Base-by-base conservation (phyloP, 306 rosid genomes). In the Prinsepia uniflora region DNA sequence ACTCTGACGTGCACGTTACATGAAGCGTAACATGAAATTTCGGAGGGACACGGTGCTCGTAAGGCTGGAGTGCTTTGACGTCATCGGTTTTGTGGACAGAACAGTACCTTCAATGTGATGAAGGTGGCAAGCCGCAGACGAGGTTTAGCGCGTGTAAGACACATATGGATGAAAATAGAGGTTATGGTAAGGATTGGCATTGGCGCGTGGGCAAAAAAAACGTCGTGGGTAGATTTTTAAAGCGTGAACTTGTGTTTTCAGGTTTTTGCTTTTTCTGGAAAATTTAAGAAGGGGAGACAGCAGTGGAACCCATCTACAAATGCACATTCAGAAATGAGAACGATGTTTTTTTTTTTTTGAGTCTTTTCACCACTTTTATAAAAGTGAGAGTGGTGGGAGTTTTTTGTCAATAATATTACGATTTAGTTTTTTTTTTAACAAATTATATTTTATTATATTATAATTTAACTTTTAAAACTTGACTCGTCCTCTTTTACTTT, bases 241-340 rank as follows among this genome's bases (percentile, higher is more conserved):
- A 5, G 2, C 6, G 18, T 10, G 18, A 0, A 22, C 6, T 24
- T 34, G 11, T 36, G 7, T 10, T 20, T 15, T 0, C 13, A 45
- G 30, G 46, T 10, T 59, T 30, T 63, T 75, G 67, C 84, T 76
- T 44, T 49, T 71, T 80, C 18, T 71, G 61, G 84, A 64, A 80
- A 75, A 52, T 70, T 80, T 75, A 66, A 71, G 75, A 74, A 49
- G 64, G 7, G 44, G 44, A 19, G 36, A 34, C 50, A 18, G 39
- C 20, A 24, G 5, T 5, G 50, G 53, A 36, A 22, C n/a, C 17
- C 8, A 8, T 15, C 34, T 50, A 39, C 22, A 58, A 19, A 58
- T 18, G 48, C 6, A 4, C 53, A 6, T 3, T 30, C 36, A 30
- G 10, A 0, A 22, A 11, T 58, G 19, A 24, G 12, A 59, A 67